A percentile compares a stretch with the other conserved stretches of the same genome.
phyloP scores from a whole-genome alignment of 257 asterid genomes.

The Hygrophila difformis region DNA sequence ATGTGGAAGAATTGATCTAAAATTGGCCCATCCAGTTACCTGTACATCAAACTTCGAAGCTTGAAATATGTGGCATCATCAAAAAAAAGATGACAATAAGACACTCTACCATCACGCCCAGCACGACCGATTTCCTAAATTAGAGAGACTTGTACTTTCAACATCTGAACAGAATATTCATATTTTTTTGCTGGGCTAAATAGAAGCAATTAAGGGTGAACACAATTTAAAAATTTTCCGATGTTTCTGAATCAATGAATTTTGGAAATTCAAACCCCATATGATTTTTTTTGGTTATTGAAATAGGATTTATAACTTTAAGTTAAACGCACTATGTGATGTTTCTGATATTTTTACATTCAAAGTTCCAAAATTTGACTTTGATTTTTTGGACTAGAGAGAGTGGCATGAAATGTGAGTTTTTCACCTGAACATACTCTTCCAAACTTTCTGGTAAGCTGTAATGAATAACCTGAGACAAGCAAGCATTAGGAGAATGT shows the following conservation, averaged over 20 bases:
- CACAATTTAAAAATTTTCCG: too few species aligned
- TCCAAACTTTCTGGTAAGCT: conserved; percentile 97
- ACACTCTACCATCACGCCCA: conserved; percentile 91
- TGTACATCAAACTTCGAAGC: conserved; percentile 84
- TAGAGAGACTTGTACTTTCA: conserved; percentile 5
- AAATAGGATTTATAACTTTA: too few species aligned
- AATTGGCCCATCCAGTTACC: conserved; percentile 36
- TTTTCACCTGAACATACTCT: conserved; percentile 86
- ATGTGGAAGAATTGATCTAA: conserved; percentile 12
- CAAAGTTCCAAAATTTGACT: too few species aligned
- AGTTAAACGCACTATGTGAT: too few species aligned
- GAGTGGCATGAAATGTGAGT: conserved; percentile 4
- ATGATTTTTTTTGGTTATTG: too few species aligned
- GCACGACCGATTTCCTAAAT: conserved; percentile 98
- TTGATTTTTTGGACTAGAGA: too few species aligned
- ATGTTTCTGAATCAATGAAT: too few species aligned
- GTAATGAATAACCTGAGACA: conserved; percentile 93
- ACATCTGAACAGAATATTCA: background rate
- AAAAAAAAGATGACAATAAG: conserved; percentile 85
- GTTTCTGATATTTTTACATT: too few species aligned
- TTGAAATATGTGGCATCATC: conserved; percentile 71
- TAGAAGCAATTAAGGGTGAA: conserved; percentile 13
- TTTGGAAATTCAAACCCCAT: too few species aligned
- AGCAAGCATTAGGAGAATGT: conserved; percentile 15
- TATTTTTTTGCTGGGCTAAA: conserved; percentile 8